phyloP scores from a whole-genome alignment of 2,329 filamentous ascomycete genomes.

The Penicillium italicum region DNA sequence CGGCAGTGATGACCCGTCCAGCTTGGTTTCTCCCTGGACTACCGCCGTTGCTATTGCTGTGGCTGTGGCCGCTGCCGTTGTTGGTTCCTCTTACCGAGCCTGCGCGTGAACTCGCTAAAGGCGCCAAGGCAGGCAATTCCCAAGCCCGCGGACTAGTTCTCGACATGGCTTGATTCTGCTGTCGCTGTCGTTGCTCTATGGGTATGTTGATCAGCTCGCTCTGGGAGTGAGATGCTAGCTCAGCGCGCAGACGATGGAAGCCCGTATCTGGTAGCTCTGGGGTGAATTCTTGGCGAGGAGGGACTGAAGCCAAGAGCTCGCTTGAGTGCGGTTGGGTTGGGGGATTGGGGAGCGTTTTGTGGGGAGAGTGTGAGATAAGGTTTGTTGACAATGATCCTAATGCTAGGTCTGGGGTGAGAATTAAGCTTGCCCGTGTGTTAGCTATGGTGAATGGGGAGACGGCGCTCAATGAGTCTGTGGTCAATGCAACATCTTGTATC shows the following conservation, averaged over 20 bases:
- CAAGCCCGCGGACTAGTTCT: background rate
- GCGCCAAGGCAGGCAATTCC: background rate
- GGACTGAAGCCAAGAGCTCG: background rate
- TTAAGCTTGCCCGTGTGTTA: background rate
- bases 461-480: background rate
- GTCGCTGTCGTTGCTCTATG: slow-evolving; percentile 6
- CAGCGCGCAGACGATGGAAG: slow-evolving; percentile 25
- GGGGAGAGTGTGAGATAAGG: background rate
- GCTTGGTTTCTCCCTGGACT: background rate
- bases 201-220: slow-evolving; percentile 32
- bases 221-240: slow-evolving; percentile 23
- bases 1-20: slow-evolving; percentile 21
- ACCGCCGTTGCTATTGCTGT: background rate
- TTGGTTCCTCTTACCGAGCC: background rate
- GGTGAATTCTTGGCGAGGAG: slow-evolving; percentile 1
- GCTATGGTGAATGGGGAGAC: background rate
- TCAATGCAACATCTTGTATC: background rate
- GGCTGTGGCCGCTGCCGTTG: background rate
- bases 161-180: background rate
- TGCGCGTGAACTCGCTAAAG: background rate
- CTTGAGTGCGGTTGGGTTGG: background rate
- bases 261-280: slow-evolving; percentile 31
- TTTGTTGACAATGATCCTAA: background rate
- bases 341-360: background rate
- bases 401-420: background rate